Evolutionary conservation across 768 basidiomycete species (phyloP).

Genomic region (Rhizopogon vesiculosus): DNA sequence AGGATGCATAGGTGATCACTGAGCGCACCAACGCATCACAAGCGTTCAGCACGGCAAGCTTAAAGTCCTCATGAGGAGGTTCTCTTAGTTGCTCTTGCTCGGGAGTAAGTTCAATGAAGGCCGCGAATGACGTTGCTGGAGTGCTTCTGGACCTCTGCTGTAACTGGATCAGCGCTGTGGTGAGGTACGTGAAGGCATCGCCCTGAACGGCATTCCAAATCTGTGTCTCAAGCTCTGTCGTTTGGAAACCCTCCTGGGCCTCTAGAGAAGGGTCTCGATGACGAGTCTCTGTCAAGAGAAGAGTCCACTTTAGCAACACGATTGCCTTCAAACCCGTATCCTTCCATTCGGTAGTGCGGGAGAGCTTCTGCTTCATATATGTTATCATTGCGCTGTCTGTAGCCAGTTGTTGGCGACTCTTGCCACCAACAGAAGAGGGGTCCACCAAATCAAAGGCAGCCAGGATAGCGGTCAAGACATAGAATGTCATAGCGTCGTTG

Average conservation of each 20-base stretch:
- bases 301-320: conserved; percentile 81
- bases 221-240: conserved; percentile 76
- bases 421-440: conserved; percentile 41
- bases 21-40: conserved; percentile 73
- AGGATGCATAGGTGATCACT: conserved; percentile 71
- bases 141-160: conserved; percentile 32
- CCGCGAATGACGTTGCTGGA: conserved; percentile 34
- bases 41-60: conserved; percentile 51
- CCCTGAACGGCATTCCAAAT: conserved; percentile 83
- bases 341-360: conserved; percentile 55
- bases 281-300: conserved; percentile 75
- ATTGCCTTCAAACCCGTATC: conserved; percentile 67
- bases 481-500: conserved; percentile 65
- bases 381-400: conserved; percentile 42
- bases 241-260: conserved; percentile 58
- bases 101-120: conserved; percentile 29
- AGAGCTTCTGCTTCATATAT: conserved; percentile 58
- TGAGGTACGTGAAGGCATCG: conserved; percentile 73
- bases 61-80: conserved; percentile 37
- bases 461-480: conserved; percentile 62
- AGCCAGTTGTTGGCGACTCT: conserved; percentile 43
- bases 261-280: conserved; percentile 65
- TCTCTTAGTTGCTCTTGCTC: conserved; percentile 37
- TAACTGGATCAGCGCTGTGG: conserved; percentile 52
- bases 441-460: conserved; percentile 64